These are phyloP conservation scores for Boletus subcaerulescens DNA, from an alignment of 768 basidiomycete genomes.

Conservation along the genomic window DNA sequence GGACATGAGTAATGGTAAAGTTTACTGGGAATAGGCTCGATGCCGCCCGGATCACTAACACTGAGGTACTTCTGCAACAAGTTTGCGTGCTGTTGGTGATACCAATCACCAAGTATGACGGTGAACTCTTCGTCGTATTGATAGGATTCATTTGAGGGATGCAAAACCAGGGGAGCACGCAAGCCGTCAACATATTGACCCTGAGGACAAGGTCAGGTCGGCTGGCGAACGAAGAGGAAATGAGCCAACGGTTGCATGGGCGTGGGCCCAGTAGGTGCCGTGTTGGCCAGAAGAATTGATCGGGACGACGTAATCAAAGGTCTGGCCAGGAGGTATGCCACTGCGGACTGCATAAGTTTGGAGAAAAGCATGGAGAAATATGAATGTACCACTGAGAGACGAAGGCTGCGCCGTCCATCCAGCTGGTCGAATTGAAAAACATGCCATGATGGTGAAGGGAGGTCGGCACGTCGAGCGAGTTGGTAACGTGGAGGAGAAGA, in stretches of 20 bases:
- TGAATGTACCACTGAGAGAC: constrained; percentile 44
- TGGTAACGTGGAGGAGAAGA: constrained; percentile 72
- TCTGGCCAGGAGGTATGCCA: constrained; percentile 71
- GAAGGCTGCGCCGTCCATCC: constrained; percentile 85
- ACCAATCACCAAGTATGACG: constrained; percentile 88
- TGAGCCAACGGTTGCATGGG: constrained; percentile 47
- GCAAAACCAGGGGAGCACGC: constrained; percentile 78
- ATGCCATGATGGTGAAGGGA: constrained; percentile 93
- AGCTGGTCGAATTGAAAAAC: constrained; percentile 85
- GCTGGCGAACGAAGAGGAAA: too few relatives aligned
- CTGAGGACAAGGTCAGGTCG: constrained; percentile 39
- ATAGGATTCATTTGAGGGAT: constrained; percentile 64
- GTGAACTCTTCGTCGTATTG: constrained; percentile 90
- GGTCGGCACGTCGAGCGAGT: constrained; percentile 63
- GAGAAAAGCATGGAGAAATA: too few relatives aligned
- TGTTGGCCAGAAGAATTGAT: constrained; percentile 64
- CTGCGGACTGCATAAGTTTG: constrained; percentile 32
- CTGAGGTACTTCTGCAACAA: constrained; percentile 68
- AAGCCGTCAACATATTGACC: constrained; percentile 94
- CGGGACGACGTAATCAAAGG: constrained; percentile 70
- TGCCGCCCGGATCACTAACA: constrained; percentile 74
- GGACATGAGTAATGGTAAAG: neutral
- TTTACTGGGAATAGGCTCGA: constrained; percentile 83
- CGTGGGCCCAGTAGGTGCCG: constrained; percentile 83
- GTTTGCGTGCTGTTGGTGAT: constrained; percentile 68